These are phyloP conservation scores for Hypericum androsaemum DNA, from an alignment of 345 rosid species.

Conservation along the genomic window DNA sequence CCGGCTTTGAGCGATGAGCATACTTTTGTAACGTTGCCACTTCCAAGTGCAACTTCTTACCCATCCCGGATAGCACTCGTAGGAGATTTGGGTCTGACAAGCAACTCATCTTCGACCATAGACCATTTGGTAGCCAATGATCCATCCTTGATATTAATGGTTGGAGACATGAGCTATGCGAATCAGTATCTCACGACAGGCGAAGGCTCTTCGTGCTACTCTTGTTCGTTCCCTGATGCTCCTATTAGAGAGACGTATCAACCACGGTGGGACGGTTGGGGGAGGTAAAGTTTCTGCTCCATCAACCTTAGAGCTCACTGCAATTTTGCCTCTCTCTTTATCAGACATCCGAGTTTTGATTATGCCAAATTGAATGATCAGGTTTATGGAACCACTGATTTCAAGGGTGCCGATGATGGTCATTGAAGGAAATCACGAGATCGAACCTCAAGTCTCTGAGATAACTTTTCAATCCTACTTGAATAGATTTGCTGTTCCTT, in stretches of 20 bases:
- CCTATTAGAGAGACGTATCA: constrained; percentile 82
- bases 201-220: constrained; percentile 13
- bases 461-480: no score
- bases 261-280: constrained; percentile 96
- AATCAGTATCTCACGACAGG: constrained; percentile 57
- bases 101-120: constrained; percentile 66
- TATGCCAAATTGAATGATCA: no score
- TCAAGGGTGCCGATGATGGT: no score
- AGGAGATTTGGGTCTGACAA: constrained; percentile 80
- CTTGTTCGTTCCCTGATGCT: constrained; percentile 34
- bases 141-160: constrained; percentile 59
- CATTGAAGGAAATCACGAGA: no score
- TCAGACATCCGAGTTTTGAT: no score
- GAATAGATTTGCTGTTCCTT: no score
- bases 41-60: constrained; percentile 35
- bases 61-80: constrained; percentile 59
- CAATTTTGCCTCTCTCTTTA: no score
- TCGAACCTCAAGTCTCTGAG: no score
- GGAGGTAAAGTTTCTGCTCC: constrained; percentile 40
- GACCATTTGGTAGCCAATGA: constrained; percentile 56
- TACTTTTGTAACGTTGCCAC: constrained; percentile 47
- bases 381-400: no score
- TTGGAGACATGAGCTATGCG: constrained; percentile 77
- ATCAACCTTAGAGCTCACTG: no score
- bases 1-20: constrained; percentile 66